A percentile compares a stretch with the other conserved stretches of the same genome.
These are phyloP conservation scores for Coleophoma cylindrospora DNA, from an alignment of 2,329 filamentous ascomycete species.

Conservation along the genomic window DNA sequence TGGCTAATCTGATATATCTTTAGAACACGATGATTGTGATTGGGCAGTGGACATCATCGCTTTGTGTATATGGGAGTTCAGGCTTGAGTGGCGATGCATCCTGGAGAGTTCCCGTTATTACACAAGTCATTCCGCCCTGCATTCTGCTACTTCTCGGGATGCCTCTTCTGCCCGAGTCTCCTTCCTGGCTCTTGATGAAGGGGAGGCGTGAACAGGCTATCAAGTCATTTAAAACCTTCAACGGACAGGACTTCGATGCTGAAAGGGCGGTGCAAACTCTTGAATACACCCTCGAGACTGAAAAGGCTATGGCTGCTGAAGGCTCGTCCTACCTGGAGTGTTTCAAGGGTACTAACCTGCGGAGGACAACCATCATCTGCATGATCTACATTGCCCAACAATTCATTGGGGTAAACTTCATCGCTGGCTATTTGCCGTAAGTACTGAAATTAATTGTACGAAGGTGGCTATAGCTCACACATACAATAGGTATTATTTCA, in stretches of 20 bases:
- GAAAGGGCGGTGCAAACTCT: neutral
- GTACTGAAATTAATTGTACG: too few species aligned
- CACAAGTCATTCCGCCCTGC: constrained; percentile 23
- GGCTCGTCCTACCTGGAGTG: constrained; percentile 21
- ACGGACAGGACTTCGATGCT: constrained; percentile 11
- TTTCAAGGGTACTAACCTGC: constrained; percentile 22
- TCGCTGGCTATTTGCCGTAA: too few species aligned
- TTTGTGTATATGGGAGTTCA: too few species aligned
- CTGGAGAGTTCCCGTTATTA: constrained; percentile 26
- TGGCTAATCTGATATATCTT: too few species aligned
- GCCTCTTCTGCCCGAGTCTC: constrained; percentile 12
- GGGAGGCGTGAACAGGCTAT: constrained; percentile 12
- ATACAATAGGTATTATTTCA: too few species aligned
- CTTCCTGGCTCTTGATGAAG: constrained; percentile 16
- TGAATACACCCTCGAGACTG: neutral
- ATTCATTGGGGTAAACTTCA: constrained; percentile 16
- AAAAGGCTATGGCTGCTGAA: constrained; percentile 12
- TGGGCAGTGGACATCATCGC: too few species aligned
- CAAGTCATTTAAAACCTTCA: constrained; percentile 18
- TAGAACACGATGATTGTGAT: too few species aligned
- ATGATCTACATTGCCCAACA: constrained; percentile 28
- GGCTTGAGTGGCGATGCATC: constrained; percentile 10
- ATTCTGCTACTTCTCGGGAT: constrained; percentile 14
- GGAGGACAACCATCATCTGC: constrained; percentile 24
- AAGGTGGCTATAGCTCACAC: too few species aligned